Conservation (phyloP, 345 rosid species). For the Laguncularia racemosa region DNA sequence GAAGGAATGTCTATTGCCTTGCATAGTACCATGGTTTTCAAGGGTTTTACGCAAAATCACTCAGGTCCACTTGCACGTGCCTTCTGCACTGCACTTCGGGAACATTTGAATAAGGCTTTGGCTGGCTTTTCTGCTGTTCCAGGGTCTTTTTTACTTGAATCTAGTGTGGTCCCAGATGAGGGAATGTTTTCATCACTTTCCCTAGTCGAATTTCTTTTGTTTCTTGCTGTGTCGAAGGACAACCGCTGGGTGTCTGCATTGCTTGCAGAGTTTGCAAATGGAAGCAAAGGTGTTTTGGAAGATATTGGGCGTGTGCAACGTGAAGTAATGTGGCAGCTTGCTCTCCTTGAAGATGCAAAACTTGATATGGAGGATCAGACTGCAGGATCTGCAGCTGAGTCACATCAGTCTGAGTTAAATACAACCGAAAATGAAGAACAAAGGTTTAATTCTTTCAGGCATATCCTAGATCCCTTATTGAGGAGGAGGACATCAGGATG, state of each 20-base stretch:
- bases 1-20: conserved; percentile 95
- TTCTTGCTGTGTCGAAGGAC: conserved; percentile 91
- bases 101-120: conserved; percentile 67
- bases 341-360: conserved; percentile 71
- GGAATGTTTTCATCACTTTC: conserved; percentile 73
- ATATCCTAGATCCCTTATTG: conserved; percentile 83
- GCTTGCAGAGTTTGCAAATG: conserved; percentile 76
- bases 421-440: conserved; percentile 58
- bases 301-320: conserved; percentile 83
- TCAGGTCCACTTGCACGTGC: conserved; percentile 83
- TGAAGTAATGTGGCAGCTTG: conserved; percentile 86
- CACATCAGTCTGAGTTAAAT: conserved; percentile 45
- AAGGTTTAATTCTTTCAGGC: conserved; percentile 78
- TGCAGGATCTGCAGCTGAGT: conserved; percentile 32
- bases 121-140: conserved; percentile 40
- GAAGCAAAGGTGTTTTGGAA: conserved; percentile 77
- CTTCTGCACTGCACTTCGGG: conserved; percentile 75
- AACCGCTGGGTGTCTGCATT: conserved; percentile 92
- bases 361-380: conserved; percentile 44
- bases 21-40: conserved; percentile 95
- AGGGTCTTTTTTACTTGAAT: conserved; percentile 73
- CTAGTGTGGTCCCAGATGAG: conserved; percentile 39
- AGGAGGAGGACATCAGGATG: conserved; percentile 82
- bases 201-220: conserved; percentile 84
- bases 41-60: conserved; percentile 93